These are phyloP conservation scores for Canavalia gladiata DNA, from an alignment of 306 rosid species.

Conservation along the genomic window DNA sequence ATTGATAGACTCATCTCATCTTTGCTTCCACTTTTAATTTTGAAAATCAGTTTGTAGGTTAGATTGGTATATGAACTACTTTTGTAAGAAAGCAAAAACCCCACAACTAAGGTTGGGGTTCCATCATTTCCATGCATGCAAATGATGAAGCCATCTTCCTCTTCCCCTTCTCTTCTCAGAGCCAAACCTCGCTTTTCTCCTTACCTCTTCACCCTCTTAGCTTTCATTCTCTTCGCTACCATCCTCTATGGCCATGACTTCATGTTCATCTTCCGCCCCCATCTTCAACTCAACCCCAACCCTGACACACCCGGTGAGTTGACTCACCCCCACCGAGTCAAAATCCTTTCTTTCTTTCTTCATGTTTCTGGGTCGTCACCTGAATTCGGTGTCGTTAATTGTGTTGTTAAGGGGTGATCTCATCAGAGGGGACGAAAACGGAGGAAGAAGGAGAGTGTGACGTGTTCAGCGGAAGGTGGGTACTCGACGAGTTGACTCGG, in stretches of 20 bases:
- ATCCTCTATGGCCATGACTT: conserved; percentile 70
- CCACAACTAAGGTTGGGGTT: conserved; percentile 1
- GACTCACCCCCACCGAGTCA: conserved; percentile 30
- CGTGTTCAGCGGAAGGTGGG: conserved; percentile 80
- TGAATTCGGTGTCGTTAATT: background rate
- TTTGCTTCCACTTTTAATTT: background rate
- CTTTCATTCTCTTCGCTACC: conserved; percentile 76
- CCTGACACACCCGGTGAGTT: conserved; percentile 59
- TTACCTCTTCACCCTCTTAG: conserved; percentile 70
- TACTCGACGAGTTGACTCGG: conserved; percentile 73
- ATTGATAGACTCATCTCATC: background rate
- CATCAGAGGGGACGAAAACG: conserved; percentile 52
- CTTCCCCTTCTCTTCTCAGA: conserved; percentile 53
- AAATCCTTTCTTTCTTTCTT: background rate
- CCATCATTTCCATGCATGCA: conserved; percentile 11
- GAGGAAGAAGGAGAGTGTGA: conserved; percentile 64
- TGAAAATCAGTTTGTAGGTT: background rate
- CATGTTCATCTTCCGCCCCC: conserved; percentile 65
- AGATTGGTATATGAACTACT: background rate
- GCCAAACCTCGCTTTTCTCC: conserved; percentile 76
- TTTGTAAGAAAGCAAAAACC: background rate
- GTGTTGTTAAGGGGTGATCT: background rate
- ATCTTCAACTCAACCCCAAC: conserved; percentile 51
- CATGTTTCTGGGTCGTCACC: background rate
- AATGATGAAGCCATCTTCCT: conserved; percentile 71